phyloP scores from a whole-genome alignment of 2,329 filamentous ascomycete species.

The Coleophoma eucalyptorum region DNA sequence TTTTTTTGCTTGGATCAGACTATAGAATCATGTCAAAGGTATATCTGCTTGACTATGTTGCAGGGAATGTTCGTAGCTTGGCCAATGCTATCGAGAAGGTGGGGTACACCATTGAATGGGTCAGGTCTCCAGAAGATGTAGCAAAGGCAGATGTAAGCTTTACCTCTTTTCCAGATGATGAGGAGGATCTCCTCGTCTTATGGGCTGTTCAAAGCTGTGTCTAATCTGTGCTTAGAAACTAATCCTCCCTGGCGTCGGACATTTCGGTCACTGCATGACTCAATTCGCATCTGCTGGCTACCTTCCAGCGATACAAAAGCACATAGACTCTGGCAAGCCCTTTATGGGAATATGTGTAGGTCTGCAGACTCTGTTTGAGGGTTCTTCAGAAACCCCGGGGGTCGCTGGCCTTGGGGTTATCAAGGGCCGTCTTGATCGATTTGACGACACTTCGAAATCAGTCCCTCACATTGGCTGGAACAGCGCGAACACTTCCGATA shows the following conservation, averaged over 20 bases:
- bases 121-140: slow-evolving; percentile 80
- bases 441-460: slow-evolving; percentile 73
- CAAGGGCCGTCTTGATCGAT: slow-evolving; percentile 66
- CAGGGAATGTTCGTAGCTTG: slow-evolving; percentile 91
- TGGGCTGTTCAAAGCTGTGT: not conserved
- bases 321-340: slow-evolving; percentile 88
- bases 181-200: slow-evolving; percentile 1
- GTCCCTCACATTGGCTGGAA: slow-evolving; percentile 99
- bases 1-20: too few relatives aligned
- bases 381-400: slow-evolving; percentile 72
- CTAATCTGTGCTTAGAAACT: slow-evolving; percentile 58
- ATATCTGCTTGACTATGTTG: slow-evolving; percentile 82
- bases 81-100: slow-evolving; percentile 97
- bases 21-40: slow-evolving; percentile 62
- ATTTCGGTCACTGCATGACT: slow-evolving; percentile 92
- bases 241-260: slow-evolving; percentile 92
- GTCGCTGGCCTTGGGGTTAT: slow-evolving; percentile 75
- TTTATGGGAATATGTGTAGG: slow-evolving; percentile 99
- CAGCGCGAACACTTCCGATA: slow-evolving; percentile 63
- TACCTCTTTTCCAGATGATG: not conserved
- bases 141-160: slow-evolving; percentile 72
- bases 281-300: slow-evolving; percentile 82
- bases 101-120: slow-evolving; percentile 90
- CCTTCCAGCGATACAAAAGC: slow-evolving; percentile 73
- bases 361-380: slow-evolving; percentile 83